Evolutionary conservation across 495 filamentous ascomycete genomes (phyloP).

Genomic region (Clohesyomyces aquaticus): DNA sequence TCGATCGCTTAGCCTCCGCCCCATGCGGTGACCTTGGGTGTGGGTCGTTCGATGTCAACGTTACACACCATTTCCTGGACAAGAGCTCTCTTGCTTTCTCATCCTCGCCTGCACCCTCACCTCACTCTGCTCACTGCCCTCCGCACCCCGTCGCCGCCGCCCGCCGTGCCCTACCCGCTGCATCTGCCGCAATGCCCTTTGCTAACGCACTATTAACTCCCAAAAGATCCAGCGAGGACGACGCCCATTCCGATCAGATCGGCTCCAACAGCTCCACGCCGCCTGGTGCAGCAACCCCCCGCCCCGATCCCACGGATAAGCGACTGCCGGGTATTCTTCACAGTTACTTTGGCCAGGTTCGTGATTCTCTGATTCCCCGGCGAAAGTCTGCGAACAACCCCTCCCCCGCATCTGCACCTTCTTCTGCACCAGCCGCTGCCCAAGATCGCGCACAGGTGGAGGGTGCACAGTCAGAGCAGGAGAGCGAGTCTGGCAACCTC

Average conservation of each 20-base stretch:
- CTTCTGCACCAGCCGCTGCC: constrained; percentile 17
- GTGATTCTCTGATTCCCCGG: constrained; percentile 56
- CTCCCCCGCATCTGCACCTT: constrained; percentile 38
- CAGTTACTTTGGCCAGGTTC: constrained; percentile 97
- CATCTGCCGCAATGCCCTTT: constrained; percentile 35
- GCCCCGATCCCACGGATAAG: constrained; percentile 86
- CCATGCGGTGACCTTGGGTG: constrained; percentile 7
- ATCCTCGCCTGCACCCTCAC: constrained; percentile 8
- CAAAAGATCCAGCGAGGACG: constrained; percentile 44
- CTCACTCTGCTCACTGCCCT: constrained; percentile 15
- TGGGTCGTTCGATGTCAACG: constrained; percentile 22
- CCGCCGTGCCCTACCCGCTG: too few species aligned
- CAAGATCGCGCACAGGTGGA: neutral
- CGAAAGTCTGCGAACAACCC: constrained; percentile 42
- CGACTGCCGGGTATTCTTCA: constrained; percentile 84
- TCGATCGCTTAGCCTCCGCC: constrained; percentile 20
- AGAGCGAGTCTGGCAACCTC: constrained; percentile 50
- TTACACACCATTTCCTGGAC: constrained; percentile 35
- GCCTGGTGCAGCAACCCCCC: constrained; percentile 77
- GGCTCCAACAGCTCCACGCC: constrained; percentile 78
- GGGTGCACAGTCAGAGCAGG: constrained; percentile 13
- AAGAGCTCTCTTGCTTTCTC: constrained; percentile 2
- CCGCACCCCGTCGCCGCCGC: constrained; percentile 1
- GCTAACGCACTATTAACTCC: constrained; percentile 39
- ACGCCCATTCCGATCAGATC: constrained; percentile 80